Evolutionary conservation across 1,284 basidiomycete genomes (phyloP).

Genomic region (Pisolithus thermaeus): DNA sequence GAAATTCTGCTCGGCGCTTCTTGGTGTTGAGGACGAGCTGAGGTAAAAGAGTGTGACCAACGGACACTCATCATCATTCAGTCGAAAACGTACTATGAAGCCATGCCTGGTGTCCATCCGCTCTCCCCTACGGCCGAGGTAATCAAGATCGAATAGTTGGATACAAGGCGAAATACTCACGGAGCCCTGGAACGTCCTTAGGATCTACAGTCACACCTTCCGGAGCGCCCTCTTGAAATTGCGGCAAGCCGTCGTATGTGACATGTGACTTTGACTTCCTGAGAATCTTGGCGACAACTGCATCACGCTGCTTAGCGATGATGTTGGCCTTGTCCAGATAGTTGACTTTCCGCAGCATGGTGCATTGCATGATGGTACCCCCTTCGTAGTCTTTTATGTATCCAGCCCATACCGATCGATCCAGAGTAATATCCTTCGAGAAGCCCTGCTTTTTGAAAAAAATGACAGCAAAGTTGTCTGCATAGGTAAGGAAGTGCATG

Average conservation of each 20-base stretch:
- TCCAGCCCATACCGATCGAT: slow-evolving; percentile 91
- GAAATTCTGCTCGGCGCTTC: slow-evolving; percentile 52
- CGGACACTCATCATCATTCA: neutral
- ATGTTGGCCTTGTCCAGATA: slow-evolving; percentile 83
- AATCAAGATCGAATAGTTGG: slow-evolving; percentile 6
- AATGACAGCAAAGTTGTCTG: slow-evolving; percentile 98
- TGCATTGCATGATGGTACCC: slow-evolving; percentile 99
- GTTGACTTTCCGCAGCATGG: slow-evolving; percentile 86
- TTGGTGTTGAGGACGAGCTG: slow-evolving; percentile 39
- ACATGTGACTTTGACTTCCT: slow-evolving; percentile 85
- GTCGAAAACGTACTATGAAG: slow-evolving; percentile 53
- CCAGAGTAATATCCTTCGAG: slow-evolving; percentile 92
- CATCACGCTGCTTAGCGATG: slow-evolving; percentile 82
- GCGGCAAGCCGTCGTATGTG: slow-evolving; percentile 76
- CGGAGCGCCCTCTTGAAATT: slow-evolving; percentile 61
- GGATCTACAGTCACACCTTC: slow-evolving; percentile 52
- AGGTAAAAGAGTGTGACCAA: slow-evolving; percentile 13
- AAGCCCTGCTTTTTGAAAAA: slow-evolving; percentile 99
- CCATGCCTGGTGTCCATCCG: slow-evolving; percentile 90
- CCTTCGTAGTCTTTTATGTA: slow-evolving; percentile 99
- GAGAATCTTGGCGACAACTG: slow-evolving; percentile 85
- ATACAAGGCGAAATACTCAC: slow-evolving; percentile 39
- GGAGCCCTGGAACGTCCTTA: slow-evolving; percentile 79
- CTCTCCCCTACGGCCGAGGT: slow-evolving; percentile 60
- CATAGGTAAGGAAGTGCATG: slow-evolving; percentile 96